Base-by-base conservation (phyloP, 2,329 filamentous ascomycete genomes). In the Phoma sp. region DNA sequence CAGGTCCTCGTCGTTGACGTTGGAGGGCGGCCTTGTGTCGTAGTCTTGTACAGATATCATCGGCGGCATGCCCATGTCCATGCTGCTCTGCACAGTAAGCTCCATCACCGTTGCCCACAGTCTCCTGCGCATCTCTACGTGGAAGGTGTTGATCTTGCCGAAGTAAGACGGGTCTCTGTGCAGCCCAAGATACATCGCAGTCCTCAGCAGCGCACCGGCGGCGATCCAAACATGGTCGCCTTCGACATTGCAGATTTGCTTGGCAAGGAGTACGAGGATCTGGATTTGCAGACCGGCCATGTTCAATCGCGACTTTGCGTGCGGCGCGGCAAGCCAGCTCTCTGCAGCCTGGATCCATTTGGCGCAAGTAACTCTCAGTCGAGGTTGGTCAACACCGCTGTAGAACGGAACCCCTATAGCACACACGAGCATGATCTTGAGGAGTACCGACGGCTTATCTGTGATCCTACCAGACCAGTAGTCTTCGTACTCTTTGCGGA, bases 291-390 rank as follows among this genome's bases (percentile, higher is more conserved):
- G 54, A 4, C 75, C 77, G n/a, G 78, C 76, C 1, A 86, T 74
- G 13, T 76, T 80, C 0, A 87, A 72, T 1, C 78, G 73, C 0
- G 78, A 76, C 55, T 87, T 87, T 58, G 79, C 81, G 7, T 82
- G 74, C 0, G 85, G 85, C 3, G 78, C 77, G 0, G 79, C 78
- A 0, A 83, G 58, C 82, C 83, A 87, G 0, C 77, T 76, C 39
- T 83, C 80, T 0, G 81, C 84, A 50, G 85, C 83, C 52, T 84
- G 81, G 0, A 86, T 72, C 85, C 85, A 88, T 35, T 70, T 76
- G 15, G 80, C 67, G 1, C 0, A 76, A 22, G 53, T 37, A 3
- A 39, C 38, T n/a, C 63, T 60, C 7, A 76, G 51, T 3, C 80
- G 77, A 10, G 83, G 61, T 0, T 79, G 81, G 36, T 82, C 78